A percentile compares a stretch with the other conserved stretches of the same genome.
phyloP scores from a whole-genome alignment of 257 asterid genomes.

The Solanum tarapatanum region DNA sequence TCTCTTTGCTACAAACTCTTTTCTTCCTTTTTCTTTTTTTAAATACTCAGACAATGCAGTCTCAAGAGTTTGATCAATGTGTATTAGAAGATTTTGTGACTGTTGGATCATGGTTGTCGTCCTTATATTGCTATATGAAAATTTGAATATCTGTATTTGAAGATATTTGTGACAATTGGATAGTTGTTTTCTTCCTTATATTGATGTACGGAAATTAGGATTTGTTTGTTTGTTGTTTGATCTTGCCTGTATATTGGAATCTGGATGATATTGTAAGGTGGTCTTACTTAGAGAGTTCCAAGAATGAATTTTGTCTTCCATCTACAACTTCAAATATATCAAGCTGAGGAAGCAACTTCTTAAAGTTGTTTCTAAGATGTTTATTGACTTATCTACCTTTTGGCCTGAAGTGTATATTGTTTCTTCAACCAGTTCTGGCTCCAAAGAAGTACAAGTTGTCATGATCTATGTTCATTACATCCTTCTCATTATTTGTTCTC shows the following conservation, averaged over 20 bases:
- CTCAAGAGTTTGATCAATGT: neutral
- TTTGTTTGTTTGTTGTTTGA: neutral
- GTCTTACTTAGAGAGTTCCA: neutral
- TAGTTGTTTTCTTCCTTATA: neutral
- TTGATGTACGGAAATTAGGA: neutral
- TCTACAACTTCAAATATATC: neutral
- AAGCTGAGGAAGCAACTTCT: neutral
- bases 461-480: neutral
- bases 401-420: neutral
- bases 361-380: neutral
- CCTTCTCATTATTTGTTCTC: neutral
- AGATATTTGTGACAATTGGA: neutral
- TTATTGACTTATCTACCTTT: neutral
- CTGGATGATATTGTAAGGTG: neutral
- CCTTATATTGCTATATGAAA: neutral
- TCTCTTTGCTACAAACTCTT: neutral
- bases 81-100: neutral
- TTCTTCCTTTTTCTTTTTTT: neutral
- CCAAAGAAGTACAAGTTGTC: neutral
- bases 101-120: neutral
- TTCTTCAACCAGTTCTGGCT: neutral
- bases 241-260: neutral
- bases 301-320: neutral
- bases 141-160: neutral
- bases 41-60: neutral